phyloP scores from a whole-genome alignment of 805 yeast species.

The Candida incommunis region DNA sequence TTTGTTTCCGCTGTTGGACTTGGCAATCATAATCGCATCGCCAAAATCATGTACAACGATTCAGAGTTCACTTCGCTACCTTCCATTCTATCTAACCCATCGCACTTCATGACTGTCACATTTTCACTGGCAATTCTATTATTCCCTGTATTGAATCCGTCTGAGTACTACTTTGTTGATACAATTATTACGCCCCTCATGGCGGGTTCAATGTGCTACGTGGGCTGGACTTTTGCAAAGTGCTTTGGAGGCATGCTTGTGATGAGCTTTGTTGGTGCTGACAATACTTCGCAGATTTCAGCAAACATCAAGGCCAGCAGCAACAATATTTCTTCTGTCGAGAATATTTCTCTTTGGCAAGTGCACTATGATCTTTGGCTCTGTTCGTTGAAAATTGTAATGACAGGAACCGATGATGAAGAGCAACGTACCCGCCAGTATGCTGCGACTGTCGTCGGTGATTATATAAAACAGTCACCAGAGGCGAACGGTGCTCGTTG shows the following conservation, averaged over 20 bases:
- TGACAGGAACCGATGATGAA: slow-evolving; percentile 21
- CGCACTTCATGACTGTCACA: slow-evolving; percentile 18
- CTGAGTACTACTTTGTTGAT: slow-evolving; percentile 18
- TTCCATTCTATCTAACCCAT: slow-evolving; percentile 15
- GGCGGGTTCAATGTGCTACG: slow-evolving; percentile 25
- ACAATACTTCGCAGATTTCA: slow-evolving; percentile 17
- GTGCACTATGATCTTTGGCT: slow-evolving; percentile 30
- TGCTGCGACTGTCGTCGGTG: slow-evolving; percentile 16
- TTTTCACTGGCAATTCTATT: slow-evolving; percentile 19
- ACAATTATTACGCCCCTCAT: slow-evolving; percentile 22
- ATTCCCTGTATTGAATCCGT: slow-evolving; percentile 17
- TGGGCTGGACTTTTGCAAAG: slow-evolving; percentile 27
- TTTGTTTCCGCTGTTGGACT: slow-evolving; percentile 22
- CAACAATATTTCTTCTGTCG: slow-evolving; percentile 17
- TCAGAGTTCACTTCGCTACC: slow-evolving; percentile 8
- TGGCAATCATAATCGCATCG: slow-evolving; percentile 21
- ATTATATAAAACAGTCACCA: slow-evolving; percentile 9
- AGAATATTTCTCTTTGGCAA: slow-evolving; percentile 26
- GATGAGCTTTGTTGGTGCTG: slow-evolving; percentile 27
- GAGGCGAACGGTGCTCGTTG: slow-evolving; percentile 15
- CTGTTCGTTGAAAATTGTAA: slow-evolving; percentile 21
- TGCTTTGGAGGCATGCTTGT: slow-evolving; percentile 29
- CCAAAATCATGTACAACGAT: slow-evolving; percentile 11
- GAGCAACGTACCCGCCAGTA: slow-evolving; percentile 19
- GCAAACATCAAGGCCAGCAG: slow-evolving; percentile 13